Evolutionary conservation across 306 rosid species (phyloP), one percentile per base, ranked within the genome.

Genomic region (Acacia melanoxylon): DNA sequence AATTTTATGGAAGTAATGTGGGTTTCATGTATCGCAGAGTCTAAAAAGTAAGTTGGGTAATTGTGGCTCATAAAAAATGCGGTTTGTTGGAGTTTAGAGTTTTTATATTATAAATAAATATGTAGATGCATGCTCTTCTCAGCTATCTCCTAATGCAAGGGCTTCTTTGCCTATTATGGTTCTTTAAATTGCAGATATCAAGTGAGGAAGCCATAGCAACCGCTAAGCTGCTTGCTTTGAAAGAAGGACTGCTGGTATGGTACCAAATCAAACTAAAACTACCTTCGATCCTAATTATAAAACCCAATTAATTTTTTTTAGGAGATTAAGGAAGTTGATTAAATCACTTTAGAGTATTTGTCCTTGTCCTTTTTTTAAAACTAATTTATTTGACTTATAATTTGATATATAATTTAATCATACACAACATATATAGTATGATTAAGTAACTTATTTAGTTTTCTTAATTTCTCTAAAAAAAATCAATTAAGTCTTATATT

Each of bases 201-300:
- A 85, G 90, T 75, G 88, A 94, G 78, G 97, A 94, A 83, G 91
- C 97, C 4, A 88, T 91, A 10, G 97, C 91, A 83, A 92, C 87
- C 37, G 84, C 97, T 16, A 88, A 90, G 86, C 52, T 74, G 79
- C 91, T 92, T 74, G 94, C 97, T 63, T 74, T 86, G 52, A 94
- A 91, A 85, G 98, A 94, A 87, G 97, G 98, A 31, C 87, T 94
- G 77, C 86, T 92, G 92, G 97, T 92, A 89, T 33, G 78, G 22
- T 66, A 61, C 14, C 22, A 1, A 48, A 48, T 48, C 15, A 15
- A 48, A 48, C n/a, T 19, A 19, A 10, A 6, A 52, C 41, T 6
- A 37, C 8, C 6, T 37, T 0, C 0, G 0, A 0, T 37, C 8
- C 8, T 37, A 37, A 37, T 37, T 37, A 37, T 37, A 37, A 37